phyloP scores from a whole-genome alignment of 2,329 filamentous ascomycete genomes.

The Epichloe gansuensis region DNA sequence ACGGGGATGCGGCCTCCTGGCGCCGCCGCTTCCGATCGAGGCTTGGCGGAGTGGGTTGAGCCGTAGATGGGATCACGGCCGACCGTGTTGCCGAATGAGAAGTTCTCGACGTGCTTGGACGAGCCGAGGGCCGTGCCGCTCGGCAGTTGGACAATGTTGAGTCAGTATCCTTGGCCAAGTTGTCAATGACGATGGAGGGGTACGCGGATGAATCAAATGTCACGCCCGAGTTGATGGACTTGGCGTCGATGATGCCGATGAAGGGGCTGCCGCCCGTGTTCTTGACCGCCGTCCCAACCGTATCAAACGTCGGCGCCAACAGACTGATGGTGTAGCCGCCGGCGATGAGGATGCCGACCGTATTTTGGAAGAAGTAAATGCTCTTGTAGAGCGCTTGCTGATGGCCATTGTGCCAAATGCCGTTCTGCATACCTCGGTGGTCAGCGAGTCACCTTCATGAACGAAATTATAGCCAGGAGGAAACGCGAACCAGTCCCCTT shows the following conservation, averaged over 20 bases:
- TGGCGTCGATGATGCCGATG: constrained; percentile 28
- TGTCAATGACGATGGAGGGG: constrained; percentile 32
- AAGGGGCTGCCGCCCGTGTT: constrained; percentile 26
- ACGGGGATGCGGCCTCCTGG: constrained; percentile 25
- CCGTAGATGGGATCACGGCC: constrained; percentile 27
- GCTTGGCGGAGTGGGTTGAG: constrained; percentile 17
- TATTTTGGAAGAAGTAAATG: constrained; percentile 31
- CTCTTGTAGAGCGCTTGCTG: constrained; percentile 32
- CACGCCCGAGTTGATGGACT: constrained; percentile 28
- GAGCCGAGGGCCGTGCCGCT: constrained; percentile 19
- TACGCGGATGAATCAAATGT: constrained; percentile 24
- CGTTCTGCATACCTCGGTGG: constrained; percentile 21
- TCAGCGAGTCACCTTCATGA: neutral
- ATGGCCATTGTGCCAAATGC: constrained; percentile 30
- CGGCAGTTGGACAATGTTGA: constrained; percentile 22
- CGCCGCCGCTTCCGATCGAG: constrained; percentile 23
- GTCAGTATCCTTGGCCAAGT: constrained; percentile 28
- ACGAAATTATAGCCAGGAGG: neutral
- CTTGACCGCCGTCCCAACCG: constrained; percentile 23
- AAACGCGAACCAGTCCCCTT: constrained; percentile 13
- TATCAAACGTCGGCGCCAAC: constrained; percentile 28
- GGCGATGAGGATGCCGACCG: constrained; percentile 19
- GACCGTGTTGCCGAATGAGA: constrained; percentile 31
- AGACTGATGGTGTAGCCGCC: constrained; percentile 28
- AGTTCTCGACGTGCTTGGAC: constrained; percentile 25